These are phyloP conservation scores for Nemania diffusa DNA, from an alignment of 2,329 filamentous ascomycete species.

Conservation along the genomic window DNA sequence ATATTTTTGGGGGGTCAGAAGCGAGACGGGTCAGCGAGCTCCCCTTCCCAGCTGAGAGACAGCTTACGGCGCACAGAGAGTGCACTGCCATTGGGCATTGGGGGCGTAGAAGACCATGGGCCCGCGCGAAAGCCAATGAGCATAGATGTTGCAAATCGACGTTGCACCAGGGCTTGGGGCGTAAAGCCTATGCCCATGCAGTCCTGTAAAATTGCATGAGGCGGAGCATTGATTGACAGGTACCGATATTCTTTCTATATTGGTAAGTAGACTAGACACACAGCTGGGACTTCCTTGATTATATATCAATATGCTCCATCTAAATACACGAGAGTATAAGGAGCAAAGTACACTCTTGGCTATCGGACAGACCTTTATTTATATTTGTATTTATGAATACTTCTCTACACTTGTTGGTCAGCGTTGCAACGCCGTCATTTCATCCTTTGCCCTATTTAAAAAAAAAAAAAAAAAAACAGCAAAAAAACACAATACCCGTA, in stretches of 20 bases:
- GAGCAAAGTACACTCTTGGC: neutral
- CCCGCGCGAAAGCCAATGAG: constrained; percentile 16
- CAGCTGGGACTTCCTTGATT: neutral
- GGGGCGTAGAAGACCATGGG: neutral
- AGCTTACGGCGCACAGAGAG: neutral
- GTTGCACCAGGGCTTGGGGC: constrained; percentile 21
- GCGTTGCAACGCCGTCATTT: neutral
- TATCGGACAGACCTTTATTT: neutral
- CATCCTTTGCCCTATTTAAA: too few species aligned
- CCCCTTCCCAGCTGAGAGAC: neutral
- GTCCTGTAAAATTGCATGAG: constrained; percentile 19
- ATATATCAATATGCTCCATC: neutral
- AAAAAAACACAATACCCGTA: too few species aligned
- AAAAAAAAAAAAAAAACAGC: too few species aligned
- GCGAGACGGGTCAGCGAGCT: constrained; percentile 9
- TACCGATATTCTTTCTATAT: too few species aligned
- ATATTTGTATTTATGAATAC: too few species aligned
- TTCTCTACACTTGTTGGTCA: too few species aligned
- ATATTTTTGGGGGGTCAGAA: neutral
- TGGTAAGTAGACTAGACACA: neutral
- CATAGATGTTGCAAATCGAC: too few species aligned
- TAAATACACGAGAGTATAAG: neutral
- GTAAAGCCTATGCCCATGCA: constrained; percentile 12
- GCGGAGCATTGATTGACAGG: constrained; percentile 18
- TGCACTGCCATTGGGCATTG: neutral